Percentiles rank a stretch among this genome's conserved stretches.
These are phyloP conservation scores for Ministeria vibrans DNA, from an alignment of 78 protist genomes.

Conservation along the genomic window DNA sequence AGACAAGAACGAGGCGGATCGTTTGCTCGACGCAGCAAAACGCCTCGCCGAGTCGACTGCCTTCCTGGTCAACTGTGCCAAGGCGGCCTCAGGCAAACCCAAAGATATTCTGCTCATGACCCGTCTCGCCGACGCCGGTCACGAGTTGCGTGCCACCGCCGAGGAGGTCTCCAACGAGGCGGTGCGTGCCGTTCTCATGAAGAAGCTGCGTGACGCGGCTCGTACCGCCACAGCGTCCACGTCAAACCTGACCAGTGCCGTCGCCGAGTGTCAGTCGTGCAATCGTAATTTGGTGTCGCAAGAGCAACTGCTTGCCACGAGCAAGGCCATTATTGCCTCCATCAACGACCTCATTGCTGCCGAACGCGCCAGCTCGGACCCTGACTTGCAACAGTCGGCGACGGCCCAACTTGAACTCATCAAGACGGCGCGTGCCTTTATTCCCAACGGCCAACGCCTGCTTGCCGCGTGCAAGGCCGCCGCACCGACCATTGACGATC, in stretches of 20 bases:
- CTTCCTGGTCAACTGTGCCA: neutral
- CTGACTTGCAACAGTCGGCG: conserved; percentile 4
- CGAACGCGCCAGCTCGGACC: neutral
- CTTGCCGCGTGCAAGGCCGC: conserved; percentile 34
- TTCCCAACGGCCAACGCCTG: conserved; percentile 8
- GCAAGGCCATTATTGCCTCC: neutral
- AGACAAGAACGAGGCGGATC: neutral
- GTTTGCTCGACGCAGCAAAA: neutral
- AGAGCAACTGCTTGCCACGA: conserved; percentile 1
- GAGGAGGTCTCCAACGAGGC: neutral
- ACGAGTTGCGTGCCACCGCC: neutral
- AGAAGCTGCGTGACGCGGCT: conserved; percentile 8
- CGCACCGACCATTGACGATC: conserved; percentile 25
- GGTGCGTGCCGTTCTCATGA: neutral
- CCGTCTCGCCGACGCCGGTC: neutral
- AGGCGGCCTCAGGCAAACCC: conserved; percentile 17
- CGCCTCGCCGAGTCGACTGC: conserved; percentile 4
- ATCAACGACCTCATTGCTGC: neutral
- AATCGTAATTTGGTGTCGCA: conserved; percentile 24
- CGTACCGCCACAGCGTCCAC: neutral
- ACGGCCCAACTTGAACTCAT: conserved; percentile 22
- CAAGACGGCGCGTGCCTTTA: neutral
- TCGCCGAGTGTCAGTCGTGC: neutral
- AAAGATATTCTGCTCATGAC: neutral
- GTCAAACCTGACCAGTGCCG: conserved; percentile 26